Base-by-base conservation (phyloP, 139 green algal genomes). In the Trebouxia sp. region DNA sequence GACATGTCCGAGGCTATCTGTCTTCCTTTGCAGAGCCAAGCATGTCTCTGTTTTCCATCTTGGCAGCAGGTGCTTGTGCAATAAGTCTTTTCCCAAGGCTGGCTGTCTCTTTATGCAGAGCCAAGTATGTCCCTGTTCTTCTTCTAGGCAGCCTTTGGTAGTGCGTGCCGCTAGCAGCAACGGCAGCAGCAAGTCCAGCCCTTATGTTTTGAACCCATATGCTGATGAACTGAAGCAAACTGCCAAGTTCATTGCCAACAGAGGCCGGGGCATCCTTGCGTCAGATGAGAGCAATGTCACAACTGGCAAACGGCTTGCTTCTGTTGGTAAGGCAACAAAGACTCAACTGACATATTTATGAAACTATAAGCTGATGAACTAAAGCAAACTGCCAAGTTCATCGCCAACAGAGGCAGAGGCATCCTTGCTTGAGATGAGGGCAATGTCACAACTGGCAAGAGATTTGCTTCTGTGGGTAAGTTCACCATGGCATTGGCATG, bases 231-330 rank as follows among this genome's bases (percentile, higher is more conserved):
- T 97, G 41, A 81, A 76, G 24, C 79, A 79, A 15, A 95, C 86
- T 11, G 93, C 72, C 65, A 55, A 42, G 30, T 92, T 94, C 84
- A 96, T 97, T 51, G 70, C 82, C 5, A 79, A 58, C n/a, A 80
- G 86, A 17, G 83, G 86, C 38, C 65, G 55, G 7, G 84, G 84
- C 22, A 84, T 87, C 28, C 62, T 81, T 38, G 92, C 93, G 5
- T 90, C 83, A 28, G 94, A 97, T 82, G 93, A 98, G 85, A 94
- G 87, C 79, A 97, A 96, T 82, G 91, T 83, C 45, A 98, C 94
- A 75, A 96, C 89, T 65, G 92, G 92, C 82, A 98, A 96, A 86
- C 89, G 94, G 26, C 87, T 98, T 43, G 89, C 90, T 35, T 80
- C 65, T 24, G 90, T 97, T 26, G 94, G 80, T 84, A 32, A 69